phyloP scores from a whole-genome alignment of 2,329 filamentous ascomycete species.

The Cladosporium cucumerinum region DNA sequence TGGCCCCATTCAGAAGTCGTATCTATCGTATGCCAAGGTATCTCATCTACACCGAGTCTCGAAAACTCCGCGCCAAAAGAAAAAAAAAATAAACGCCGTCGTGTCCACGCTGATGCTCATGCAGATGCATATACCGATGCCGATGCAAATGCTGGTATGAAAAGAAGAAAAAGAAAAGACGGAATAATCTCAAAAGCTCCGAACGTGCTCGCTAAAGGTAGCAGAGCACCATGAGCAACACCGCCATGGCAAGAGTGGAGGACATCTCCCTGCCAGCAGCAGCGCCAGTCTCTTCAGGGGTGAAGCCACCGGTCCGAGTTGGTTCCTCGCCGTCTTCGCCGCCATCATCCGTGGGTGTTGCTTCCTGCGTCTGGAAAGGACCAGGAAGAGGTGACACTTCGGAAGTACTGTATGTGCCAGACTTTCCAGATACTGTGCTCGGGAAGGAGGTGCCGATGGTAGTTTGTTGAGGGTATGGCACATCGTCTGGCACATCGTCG shows the following conservation, averaged over 20 bases:
- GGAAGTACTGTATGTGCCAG: neutral
- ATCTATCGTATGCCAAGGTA: neutral
- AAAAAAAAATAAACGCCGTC: neutral
- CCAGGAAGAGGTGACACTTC: constrained; percentile 12
- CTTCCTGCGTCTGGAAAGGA: neutral
- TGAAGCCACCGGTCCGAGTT: constrained; percentile 5
- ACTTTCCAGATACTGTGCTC: constrained; percentile 3
- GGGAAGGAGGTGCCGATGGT: constrained; percentile 9
- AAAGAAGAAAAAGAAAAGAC: neutral
- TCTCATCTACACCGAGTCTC: neutral
- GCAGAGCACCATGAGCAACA: neutral
- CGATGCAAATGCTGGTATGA: neutral
- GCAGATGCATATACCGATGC: neutral
- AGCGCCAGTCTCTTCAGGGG: neutral
- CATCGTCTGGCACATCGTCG: constrained; percentile 2
- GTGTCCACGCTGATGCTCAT: neutral
- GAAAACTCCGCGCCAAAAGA: neutral
- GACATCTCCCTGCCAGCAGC: neutral
- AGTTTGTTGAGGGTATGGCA: constrained; percentile 11
- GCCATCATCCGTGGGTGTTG: neutral
- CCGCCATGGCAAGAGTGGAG: constrained; percentile 5
- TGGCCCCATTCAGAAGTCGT: neutral
- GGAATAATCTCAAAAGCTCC: neutral
- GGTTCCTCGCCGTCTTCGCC: neutral
- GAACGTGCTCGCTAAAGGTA: neutral